Evolutionary conservation across 768 basidiomycete species (phyloP).

Genomic region (Pilatotrama ljubarskyi): DNA sequence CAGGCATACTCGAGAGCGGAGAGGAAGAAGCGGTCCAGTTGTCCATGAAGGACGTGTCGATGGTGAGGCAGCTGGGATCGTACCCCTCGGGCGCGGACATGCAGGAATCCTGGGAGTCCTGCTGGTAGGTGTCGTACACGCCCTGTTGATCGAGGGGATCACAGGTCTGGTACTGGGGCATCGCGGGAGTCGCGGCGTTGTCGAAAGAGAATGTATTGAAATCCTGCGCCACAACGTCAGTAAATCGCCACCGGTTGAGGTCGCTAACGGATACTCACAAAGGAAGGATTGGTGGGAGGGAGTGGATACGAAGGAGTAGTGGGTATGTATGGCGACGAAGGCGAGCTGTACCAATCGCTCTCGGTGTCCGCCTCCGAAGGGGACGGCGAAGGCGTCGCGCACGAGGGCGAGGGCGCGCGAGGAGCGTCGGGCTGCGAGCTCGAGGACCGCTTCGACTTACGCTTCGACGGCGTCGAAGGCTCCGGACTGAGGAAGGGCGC

Average conservation of each 20-base stretch:
- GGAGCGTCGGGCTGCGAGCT: conserved; percentile 31
- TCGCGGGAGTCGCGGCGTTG: conserved; percentile 17
- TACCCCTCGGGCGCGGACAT: conserved; percentile 9
- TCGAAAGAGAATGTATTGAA: conserved; percentile 32
- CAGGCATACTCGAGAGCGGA: conserved; percentile 29
- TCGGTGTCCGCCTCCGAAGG: conserved; percentile 20
- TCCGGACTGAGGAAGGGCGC: conserved; percentile 20
- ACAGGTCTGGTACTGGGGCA: conserved; percentile 17
- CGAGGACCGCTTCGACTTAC: conserved; percentile 26
- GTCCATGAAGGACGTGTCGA: conserved; percentile 26
- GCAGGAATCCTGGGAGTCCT: conserved; percentile 15
- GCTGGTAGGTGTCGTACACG: conserved; percentile 21
- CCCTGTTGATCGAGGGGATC: conserved; percentile 25
- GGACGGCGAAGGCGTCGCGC: conserved; percentile 16
- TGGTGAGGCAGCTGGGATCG: conserved; percentile 13
- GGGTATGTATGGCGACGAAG: conserved; percentile 25
- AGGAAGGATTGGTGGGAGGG: conserved; percentile 25
- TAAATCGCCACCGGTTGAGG: not conserved
- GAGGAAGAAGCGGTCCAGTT: conserved; percentile 23
- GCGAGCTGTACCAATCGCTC: conserved; percentile 26
- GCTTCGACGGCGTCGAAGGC: conserved; percentile 15
- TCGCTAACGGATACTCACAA: conserved; percentile 25
- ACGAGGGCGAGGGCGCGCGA: conserved; percentile 8
- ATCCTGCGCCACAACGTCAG: conserved; percentile 20
- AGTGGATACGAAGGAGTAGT: conserved; percentile 21